Percentiles rank a stretch among this genome's conserved stretches.
These are phyloP conservation scores for Blattamonas nauphoetae DNA, from an alignment of 78 protist genomes.

Conservation along the genomic window DNA sequence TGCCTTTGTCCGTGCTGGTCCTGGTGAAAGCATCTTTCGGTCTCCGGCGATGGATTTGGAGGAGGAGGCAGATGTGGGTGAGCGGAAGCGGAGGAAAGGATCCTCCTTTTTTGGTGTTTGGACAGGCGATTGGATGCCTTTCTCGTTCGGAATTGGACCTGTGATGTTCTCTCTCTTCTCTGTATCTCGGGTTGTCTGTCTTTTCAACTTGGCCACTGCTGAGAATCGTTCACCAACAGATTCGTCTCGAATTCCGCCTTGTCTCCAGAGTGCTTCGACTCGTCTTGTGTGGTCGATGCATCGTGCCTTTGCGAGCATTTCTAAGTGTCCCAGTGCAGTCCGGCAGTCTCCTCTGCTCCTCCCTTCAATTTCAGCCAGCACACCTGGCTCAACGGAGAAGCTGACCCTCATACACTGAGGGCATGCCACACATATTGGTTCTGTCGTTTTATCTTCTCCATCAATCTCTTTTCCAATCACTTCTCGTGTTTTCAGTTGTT, in stretches of 20 bases:
- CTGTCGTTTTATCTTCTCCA: neutral
- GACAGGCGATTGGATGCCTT: neutral
- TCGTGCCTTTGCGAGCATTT: no score
- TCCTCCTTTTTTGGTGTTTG: neutral
- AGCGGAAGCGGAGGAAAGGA: neutral
- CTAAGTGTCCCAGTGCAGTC: neutral
- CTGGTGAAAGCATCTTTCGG: no score
- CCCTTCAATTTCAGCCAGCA: neutral
- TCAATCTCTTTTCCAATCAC: neutral
- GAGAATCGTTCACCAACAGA: no score
- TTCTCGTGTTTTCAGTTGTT: neutral
- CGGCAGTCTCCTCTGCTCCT: neutral
- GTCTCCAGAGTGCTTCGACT: no score
- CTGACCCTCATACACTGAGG: neutral
- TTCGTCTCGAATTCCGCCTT: no score
- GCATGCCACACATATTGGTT: neutral
- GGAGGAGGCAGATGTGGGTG: neutral
- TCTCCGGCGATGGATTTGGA: neutral
- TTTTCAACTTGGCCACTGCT: no score
- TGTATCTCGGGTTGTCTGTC: neutral
- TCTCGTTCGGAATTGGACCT: no score
- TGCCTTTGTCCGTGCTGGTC: no score
- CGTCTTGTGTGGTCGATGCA: no score
- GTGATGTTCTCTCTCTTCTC: neutral
- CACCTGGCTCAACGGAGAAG: neutral